Evolutionary conservation across 352 stramenopile species (phyloP), one percentile per base, ranked within the genome.

Genomic region (Peronospora farinosa): DNA sequence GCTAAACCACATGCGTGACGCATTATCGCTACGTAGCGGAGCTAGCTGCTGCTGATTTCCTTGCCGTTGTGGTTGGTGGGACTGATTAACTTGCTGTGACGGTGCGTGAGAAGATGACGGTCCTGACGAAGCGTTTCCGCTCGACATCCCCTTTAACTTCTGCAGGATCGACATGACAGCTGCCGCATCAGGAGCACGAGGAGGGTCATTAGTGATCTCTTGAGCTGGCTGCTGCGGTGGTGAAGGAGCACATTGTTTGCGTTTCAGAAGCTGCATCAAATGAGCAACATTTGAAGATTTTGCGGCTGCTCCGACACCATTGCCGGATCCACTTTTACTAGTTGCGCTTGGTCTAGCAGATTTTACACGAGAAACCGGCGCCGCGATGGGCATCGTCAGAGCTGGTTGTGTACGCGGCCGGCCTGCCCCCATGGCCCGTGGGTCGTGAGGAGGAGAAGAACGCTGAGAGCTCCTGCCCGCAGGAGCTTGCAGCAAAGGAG

Each of bases 151-250:
- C 43, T 90, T 87, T 19, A 93, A 63, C 50, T 89, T 90, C 54
- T 91, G 76, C 39, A 93, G 51, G 28, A 93, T 88, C 5, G 78
- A 92, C 80, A 92, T 93, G 23, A 93, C 83, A 9, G 79, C 80
- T 11, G 77, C 74, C 2, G 80, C 58, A 40, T 89, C 69, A 1
- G 80, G 78, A 6, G 74, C 69, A 16, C 59, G 60, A 40, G 72
- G 63, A 9, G 63, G 54, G n/a, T 83, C 74, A 40, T 83, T 88
- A 4, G 76, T 79, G 56, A 83, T 81, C 54, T 85, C 44, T 56
- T 58, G 62, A 44, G 61, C 53, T 9, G 55, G 63, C 15, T 60
- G 40, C 28, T 61, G 51, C n/a, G 63, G 42, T 39, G 54, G 51
- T 1, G 67, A 54, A 1, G 61, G 43, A 1, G 51, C 12, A 35